Evolutionary conservation across 2,329 filamentous ascomycete genomes (phyloP).

Genomic region (Epichloe amarillans): DNA sequence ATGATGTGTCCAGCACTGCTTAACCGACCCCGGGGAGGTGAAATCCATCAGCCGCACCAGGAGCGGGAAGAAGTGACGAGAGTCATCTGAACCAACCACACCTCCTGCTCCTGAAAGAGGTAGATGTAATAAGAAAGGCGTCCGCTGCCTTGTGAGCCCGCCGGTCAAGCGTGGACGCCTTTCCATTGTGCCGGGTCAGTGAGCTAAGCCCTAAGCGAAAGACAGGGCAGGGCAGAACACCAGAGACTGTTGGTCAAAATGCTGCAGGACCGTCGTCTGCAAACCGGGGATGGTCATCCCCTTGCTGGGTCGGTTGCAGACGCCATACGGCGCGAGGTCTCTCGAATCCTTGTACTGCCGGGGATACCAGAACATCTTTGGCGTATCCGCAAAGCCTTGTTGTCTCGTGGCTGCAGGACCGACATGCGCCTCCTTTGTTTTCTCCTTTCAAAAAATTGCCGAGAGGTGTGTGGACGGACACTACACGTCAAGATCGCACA

Average conservation of each 20-base stretch:
- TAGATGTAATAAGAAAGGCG: background rate
- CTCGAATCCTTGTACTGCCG: background rate
- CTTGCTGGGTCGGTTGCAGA: slow-evolving; percentile 1
- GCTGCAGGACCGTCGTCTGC: too few relatives aligned
- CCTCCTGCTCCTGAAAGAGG: background rate
- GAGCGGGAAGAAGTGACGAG: background rate
- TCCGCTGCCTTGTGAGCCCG: background rate
- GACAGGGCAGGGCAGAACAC: too few relatives aligned
- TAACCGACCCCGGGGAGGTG: background rate
- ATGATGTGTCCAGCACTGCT: too few relatives aligned
- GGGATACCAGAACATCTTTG: background rate
- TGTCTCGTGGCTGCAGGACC: slow-evolving; percentile 1
- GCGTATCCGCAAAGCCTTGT: background rate
- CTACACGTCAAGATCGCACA: too few relatives aligned
- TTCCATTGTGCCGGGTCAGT: background rate
- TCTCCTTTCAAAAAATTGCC: background rate
- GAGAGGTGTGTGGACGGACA: background rate
- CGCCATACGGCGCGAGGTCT: background rate
- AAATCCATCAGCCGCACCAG: background rate
- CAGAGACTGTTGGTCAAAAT: too few relatives aligned
- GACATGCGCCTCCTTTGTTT: background rate
- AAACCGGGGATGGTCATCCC: too few relatives aligned
- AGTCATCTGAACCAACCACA: background rate
- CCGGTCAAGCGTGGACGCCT: background rate
- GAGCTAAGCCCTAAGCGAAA: too few relatives aligned